Evolutionary conservation across 2,329 filamentous ascomycete genomes (phyloP).

Genomic region (Sclerotinia glacialis): DNA sequence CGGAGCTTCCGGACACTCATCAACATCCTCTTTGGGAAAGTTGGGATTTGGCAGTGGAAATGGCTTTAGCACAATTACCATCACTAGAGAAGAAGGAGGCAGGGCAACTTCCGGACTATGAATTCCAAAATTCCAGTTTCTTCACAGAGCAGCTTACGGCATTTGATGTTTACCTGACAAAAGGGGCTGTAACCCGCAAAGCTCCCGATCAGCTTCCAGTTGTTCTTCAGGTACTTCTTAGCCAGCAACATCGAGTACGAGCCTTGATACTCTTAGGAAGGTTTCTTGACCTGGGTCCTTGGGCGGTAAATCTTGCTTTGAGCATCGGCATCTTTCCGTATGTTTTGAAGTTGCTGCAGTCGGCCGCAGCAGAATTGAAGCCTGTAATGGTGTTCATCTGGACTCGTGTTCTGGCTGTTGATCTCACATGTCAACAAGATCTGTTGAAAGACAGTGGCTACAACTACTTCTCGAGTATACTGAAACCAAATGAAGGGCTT

Average conservation of each 20-base stretch:
- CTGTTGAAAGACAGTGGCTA: slow-evolving; percentile 96
- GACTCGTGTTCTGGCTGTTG: slow-evolving; percentile 92
- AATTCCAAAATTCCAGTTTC: slow-evolving; percentile 92
- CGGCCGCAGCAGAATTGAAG: slow-evolving; percentile 89
- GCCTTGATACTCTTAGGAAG: slow-evolving; percentile 88
- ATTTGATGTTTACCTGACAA: slow-evolving; percentile 90
- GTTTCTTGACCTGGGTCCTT: slow-evolving; percentile 92
- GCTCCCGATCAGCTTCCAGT: slow-evolving; percentile 94
- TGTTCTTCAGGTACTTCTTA: slow-evolving; percentile 90
- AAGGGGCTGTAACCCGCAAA: slow-evolving; percentile 78
- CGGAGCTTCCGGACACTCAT: slow-evolving; percentile 88
- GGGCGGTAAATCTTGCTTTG: slow-evolving; percentile 96
- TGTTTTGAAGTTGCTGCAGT: slow-evolving; percentile 94
- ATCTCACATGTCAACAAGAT: slow-evolving; percentile 89
- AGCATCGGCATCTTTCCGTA: slow-evolving; percentile 99
- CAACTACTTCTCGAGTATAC: slow-evolving; percentile 90
- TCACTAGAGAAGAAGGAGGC: slow-evolving; percentile 76
- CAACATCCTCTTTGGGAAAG: slow-evolving; percentile 95
- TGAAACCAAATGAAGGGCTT: slow-evolving; percentile 79
- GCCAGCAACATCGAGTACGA: slow-evolving; percentile 88
- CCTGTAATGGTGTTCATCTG: slow-evolving; percentile 99
- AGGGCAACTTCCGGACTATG: slow-evolving; percentile 64
- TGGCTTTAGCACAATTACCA: slow-evolving; percentile 86
- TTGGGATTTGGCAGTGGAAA: slow-evolving; percentile 96
- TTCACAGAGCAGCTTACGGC: slow-evolving; percentile 96